phyloP scores from a whole-genome alignment of 129 eudicot genomes.

The Escallonia herrerae region DNA sequence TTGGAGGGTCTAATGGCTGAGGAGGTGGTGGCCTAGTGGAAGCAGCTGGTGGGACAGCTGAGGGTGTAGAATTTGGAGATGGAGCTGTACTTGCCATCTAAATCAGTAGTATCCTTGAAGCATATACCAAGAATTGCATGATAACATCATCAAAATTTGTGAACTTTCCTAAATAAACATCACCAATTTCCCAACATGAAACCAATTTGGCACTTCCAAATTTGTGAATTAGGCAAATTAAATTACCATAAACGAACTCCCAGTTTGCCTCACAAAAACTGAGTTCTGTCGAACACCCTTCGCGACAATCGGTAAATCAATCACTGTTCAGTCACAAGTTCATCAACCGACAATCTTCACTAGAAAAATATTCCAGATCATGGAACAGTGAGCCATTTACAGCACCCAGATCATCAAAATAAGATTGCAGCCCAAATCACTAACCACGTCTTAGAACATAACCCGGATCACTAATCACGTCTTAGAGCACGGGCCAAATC shows the following conservation, averaged over 20 bases:
- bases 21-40: constrained; percentile 9
- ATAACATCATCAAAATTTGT: constrained; percentile 5
- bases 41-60: constrained; percentile 22
- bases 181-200: neutral
- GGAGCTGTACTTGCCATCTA: constrained; percentile 16
- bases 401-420: constrained; percentile 7
- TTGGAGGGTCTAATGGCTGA: constrained; percentile 2
- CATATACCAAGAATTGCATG: neutral
- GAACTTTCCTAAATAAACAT: neutral
- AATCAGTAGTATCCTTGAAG: neutral
- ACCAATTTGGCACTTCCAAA: too few species aligned
- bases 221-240: too few species aligned
- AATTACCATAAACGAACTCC: too few species aligned
- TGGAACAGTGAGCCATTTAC: neutral
- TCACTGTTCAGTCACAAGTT: neutral
- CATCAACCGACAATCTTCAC: neutral
- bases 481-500: neutral
- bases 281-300: too few species aligned
- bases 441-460: neutral
- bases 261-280: too few species aligned
- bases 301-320: too few species aligned
- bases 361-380: neutral
- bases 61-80: constrained; percentile 20
- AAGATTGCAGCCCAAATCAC: neutral
- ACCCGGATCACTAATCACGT: neutral